phyloP scores from a whole-genome alignment of 2,329 filamentous ascomycete genomes.

The Pseudopithomyces maydicus region DNA sequence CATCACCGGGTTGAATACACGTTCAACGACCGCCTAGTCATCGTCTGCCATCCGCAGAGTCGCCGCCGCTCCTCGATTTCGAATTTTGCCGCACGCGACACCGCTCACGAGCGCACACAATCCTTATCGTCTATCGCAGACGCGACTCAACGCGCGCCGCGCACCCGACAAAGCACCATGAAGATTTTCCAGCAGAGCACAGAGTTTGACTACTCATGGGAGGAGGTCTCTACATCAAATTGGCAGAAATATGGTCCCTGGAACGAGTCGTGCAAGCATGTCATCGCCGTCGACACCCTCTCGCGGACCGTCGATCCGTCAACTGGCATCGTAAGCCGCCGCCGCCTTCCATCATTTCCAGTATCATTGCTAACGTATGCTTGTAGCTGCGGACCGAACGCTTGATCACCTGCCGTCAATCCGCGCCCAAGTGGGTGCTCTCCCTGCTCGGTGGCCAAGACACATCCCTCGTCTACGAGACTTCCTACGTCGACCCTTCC shows the following conservation, averaged over 20 bases:
- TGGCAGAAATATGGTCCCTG: constrained; percentile 99
- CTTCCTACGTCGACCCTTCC: constrained; percentile 87
- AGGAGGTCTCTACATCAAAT: constrained; percentile 95
- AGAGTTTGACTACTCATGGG: constrained; percentile 98
- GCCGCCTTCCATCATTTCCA: constrained; percentile 13
- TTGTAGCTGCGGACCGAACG: constrained; percentile 71
- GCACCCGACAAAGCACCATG: constrained; percentile 59
- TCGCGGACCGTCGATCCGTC: constrained; percentile 68
- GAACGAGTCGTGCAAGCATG: constrained; percentile 86
- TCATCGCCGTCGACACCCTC: constrained; percentile 92
- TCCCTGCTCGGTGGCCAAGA: constrained; percentile 79
- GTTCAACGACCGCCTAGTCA: not conserved
- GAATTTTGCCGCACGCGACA: not conserved
- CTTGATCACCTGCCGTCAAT: constrained; percentile 66
- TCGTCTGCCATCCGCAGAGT: not conserved
- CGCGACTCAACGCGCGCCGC: constrained; percentile 9
- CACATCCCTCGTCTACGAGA: constrained; percentile 89
- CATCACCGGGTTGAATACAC: not conserved
- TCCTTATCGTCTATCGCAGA: constrained; percentile 4
- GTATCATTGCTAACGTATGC: constrained; percentile 9
- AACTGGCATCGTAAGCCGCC: constrained; percentile 67
- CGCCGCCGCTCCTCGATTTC: constrained; percentile 8
- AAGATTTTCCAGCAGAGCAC: constrained; percentile 92
- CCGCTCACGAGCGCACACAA: not conserved
- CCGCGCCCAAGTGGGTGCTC: constrained; percentile 80